Conservation (phyloP, 495 filamentous ascomycete species). For the Penicillium subrubescens region DNA sequence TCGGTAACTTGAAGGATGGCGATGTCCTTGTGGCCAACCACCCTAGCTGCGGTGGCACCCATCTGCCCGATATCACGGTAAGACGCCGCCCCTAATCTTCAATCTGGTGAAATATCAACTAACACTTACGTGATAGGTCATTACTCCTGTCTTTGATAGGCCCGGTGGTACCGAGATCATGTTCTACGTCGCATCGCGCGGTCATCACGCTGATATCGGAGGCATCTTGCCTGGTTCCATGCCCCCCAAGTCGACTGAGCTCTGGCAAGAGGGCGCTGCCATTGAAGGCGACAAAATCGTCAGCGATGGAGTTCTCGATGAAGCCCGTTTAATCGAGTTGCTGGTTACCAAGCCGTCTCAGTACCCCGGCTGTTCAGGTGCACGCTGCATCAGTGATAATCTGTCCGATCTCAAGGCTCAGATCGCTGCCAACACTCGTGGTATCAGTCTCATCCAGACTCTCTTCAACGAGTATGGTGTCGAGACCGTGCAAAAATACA, state of each 20-base stretch:
- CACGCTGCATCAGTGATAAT: constrained; percentile 89
- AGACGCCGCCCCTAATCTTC: constrained; percentile 11
- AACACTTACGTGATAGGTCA: constrained; percentile 40
- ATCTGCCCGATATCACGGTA: constrained; percentile 91
- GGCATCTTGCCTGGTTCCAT: constrained; percentile 95
- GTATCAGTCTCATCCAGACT: constrained; percentile 82
- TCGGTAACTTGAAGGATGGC: constrained; percentile 80
- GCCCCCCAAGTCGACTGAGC: constrained; percentile 90
- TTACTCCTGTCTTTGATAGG: constrained; percentile 79
- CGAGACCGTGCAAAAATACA: constrained; percentile 92
- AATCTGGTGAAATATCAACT: background rate
- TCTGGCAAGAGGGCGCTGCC: constrained; percentile 92
- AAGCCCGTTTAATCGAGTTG: constrained; percentile 80
- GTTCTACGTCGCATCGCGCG: constrained; percentile 94
- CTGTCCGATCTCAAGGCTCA: constrained; percentile 96
- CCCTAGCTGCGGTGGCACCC: constrained; percentile 87
- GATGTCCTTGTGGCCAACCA: constrained; percentile 97
- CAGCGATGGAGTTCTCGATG: constrained; percentile 85
- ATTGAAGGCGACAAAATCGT: constrained; percentile 96
- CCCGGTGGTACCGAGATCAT: constrained; percentile 78
- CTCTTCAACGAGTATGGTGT: constrained; percentile 91
- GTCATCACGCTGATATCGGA: constrained; percentile 96
- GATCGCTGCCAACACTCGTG: constrained; percentile 93
- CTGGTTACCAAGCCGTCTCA: constrained; percentile 81
- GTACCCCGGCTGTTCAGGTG: constrained; percentile 86